phyloP scores from a whole-genome alignment of 1,284 basidiomycete genomes.

The Mrakiaceae sp. region DNA sequence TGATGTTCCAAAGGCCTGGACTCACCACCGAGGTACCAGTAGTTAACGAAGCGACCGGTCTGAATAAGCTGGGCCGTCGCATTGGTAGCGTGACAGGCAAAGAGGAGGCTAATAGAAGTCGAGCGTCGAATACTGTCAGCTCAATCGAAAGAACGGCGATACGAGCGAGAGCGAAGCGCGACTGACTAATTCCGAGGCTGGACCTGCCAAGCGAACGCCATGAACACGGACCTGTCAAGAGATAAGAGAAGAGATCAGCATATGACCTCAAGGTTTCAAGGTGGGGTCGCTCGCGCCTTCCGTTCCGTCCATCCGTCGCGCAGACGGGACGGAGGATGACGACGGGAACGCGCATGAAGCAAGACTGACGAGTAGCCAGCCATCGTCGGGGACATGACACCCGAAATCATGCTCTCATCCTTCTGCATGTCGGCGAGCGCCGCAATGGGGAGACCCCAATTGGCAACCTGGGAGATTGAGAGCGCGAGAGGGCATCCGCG shows the following conservation, averaged over 20 bases:
- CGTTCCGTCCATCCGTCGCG: no score
- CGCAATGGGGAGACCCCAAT: slow-evolving; percentile 91
- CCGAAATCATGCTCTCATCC: slow-evolving; percentile 90
- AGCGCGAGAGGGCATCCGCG: background rate
- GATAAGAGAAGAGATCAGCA: background rate
- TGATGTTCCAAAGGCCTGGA: background rate
- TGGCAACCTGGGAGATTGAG: slow-evolving; percentile 55
- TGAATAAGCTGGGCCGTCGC: slow-evolving; percentile 73
- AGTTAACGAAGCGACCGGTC: slow-evolving; percentile 57
- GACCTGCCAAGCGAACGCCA: slow-evolving; percentile 92
- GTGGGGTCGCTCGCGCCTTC: no score
- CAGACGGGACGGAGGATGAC: no score
- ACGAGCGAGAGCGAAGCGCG: background rate
- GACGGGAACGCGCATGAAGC: background rate
- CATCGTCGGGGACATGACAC: slow-evolving; percentile 85
- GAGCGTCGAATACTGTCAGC: background rate
- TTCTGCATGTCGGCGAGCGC: slow-evolving; percentile 77
- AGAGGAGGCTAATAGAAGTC: slow-evolving; percentile 47
- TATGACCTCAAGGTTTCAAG: background rate
- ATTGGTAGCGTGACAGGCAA: slow-evolving; percentile 86
- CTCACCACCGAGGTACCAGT: slow-evolving; percentile 31
- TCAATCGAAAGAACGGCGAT: background rate
- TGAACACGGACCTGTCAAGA: slow-evolving; percentile 65
- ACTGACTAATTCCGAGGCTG: slow-evolving; percentile 72
- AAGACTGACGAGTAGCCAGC: slow-evolving; percentile 74